Evolutionary conservation across 345 rosid species (phyloP).

Genomic region (Lagerstroemia speciosa): DNA sequence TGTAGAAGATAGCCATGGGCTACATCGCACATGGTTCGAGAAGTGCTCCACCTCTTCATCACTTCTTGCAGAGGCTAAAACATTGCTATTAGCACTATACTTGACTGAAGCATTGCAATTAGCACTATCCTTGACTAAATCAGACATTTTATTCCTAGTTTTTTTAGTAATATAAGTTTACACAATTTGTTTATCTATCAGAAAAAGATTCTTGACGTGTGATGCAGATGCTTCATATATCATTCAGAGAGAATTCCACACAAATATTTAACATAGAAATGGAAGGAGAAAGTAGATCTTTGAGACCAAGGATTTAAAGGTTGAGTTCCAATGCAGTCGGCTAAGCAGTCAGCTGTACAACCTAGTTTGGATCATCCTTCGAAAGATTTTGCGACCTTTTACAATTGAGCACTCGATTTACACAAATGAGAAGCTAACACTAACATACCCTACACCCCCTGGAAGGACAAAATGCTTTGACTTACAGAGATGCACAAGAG

Average conservation of each 20-base stretch:
- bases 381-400: neutral
- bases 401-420: neutral
- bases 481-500: neutral
- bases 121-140: no score
- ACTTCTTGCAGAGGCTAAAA: no score
- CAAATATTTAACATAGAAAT: neutral
- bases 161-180: no score
- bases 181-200: neutral
- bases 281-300: neutral
- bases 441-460: neutral
- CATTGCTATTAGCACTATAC: no score
- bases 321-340: neutral
- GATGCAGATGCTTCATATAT: neutral
- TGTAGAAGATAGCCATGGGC: no score
- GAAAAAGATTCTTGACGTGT: neutral
- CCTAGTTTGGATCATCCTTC: neutral
- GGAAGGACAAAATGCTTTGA: neutral
- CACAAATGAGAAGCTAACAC: neutral
- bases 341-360: conserved; percentile 9
- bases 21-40: no score
- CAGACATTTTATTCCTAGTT: no score
- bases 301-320: neutral
- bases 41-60: no score
- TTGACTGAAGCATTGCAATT: no score
- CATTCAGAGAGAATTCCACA: neutral